Evolutionary conservation across 2,329 filamentous ascomycete species (phyloP).

Genomic region (Hypoxylon sp.): DNA sequence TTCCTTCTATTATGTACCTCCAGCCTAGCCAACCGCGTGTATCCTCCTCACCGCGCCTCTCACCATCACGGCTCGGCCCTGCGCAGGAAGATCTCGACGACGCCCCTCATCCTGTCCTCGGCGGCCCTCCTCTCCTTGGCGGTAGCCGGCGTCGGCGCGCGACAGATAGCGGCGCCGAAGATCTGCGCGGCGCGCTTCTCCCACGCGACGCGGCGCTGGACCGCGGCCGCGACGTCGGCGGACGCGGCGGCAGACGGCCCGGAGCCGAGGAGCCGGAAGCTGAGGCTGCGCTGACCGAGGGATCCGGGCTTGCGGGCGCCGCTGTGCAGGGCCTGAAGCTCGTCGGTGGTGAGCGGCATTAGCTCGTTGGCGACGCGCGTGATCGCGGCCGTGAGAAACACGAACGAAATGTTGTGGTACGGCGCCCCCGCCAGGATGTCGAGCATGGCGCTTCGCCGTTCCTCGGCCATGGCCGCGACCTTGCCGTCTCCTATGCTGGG

Average conservation of each 20-base stretch:
- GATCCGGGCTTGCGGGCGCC: constrained; percentile 30
- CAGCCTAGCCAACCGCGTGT: neutral
- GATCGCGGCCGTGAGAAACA: constrained; percentile 84
- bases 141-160: constrained; percentile 48
- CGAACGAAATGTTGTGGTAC: constrained; percentile 86
- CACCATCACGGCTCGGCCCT: constrained; percentile 30
- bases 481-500: constrained; percentile 47
- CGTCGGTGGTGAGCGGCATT: constrained; percentile 49
- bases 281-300: constrained; percentile 55
- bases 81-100: constrained; percentile 75
- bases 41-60: neutral
- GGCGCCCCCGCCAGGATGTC: constrained; percentile 77
- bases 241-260: constrained; percentile 26
- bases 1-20: neutral
- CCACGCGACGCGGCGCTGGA: constrained; percentile 64
- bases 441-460: constrained; percentile 65
- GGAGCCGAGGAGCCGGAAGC: constrained; percentile 50
- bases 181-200: constrained; percentile 70
- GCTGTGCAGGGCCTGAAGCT: constrained; percentile 49
- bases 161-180: constrained; percentile 70
- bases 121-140: constrained; percentile 64
- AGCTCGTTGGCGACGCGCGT: constrained; percentile 60
- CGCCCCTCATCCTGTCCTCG: constrained; percentile 69
- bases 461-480: constrained; percentile 44
- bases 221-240: constrained; percentile 56